Conservation (phyloP, 2,329 filamentous ascomycete genomes). For the Neocucurbitaria cava region DNA sequence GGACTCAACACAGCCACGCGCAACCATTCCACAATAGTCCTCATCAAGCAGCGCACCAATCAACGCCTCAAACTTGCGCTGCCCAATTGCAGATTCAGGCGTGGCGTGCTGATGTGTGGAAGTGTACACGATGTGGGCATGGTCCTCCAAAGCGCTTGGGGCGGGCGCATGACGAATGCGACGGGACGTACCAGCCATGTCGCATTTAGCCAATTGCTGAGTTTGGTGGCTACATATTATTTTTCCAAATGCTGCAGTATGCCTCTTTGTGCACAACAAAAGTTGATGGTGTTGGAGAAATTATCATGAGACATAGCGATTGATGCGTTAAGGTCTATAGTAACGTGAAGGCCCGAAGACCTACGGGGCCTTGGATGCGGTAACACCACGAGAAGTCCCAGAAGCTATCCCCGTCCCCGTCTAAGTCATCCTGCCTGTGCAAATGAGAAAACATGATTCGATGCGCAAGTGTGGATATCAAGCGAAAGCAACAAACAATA, state of each 20-base stretch:
- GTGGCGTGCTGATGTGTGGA: slow-evolving; percentile 6
- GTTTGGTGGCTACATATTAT: neutral
- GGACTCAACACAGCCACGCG: slow-evolving; percentile 9
- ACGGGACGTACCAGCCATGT: neutral
- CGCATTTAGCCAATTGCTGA: neutral
- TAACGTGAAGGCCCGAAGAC: neutral
- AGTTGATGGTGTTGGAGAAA: neutral
- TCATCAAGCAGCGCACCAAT: slow-evolving; percentile 13
- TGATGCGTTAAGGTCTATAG: slow-evolving; percentile 8
- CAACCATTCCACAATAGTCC: neutral
- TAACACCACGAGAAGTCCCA: slow-evolving; percentile 5
- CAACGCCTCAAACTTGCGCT: neutral
- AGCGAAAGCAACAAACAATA: slow-evolving; percentile 7
- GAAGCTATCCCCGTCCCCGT: slow-evolving; percentile 2
- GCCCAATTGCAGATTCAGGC: slow-evolving; percentile 5
- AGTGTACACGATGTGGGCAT: neutral
- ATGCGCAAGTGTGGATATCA: neutral
- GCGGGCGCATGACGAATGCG: neutral
- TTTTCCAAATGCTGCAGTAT: neutral
- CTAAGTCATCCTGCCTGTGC: neutral
- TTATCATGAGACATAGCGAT: neutral
- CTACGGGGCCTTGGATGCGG: neutral
- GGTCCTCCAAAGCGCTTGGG: slow-evolving; percentile 1
- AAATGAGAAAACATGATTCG: neutral
- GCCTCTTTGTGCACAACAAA: neutral